phyloP scores from a whole-genome alignment of 305 asterid species.

The Galium porrigens region DNA sequence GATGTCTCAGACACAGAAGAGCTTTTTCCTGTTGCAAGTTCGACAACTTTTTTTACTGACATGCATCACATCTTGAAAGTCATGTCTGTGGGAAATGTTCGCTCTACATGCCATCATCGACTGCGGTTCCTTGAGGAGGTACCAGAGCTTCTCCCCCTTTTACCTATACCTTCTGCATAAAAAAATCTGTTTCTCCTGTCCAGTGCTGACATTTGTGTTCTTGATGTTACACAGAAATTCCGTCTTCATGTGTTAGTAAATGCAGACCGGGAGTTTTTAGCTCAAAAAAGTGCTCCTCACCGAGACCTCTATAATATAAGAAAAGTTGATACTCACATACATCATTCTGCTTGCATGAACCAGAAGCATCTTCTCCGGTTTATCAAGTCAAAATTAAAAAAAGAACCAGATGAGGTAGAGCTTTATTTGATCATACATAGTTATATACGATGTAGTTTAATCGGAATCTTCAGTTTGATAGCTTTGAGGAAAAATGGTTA shows the following conservation, averaged over 20 bases:
- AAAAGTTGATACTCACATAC: constrained; percentile 86
- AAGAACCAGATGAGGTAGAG: constrained; percentile 88
- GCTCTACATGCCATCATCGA: constrained; percentile 69
- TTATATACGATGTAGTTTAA: neutral
- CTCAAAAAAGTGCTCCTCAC: constrained; percentile 90
- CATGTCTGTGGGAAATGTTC: constrained; percentile 70
- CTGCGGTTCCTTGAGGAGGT: constrained; percentile 86
- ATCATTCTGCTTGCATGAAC: constrained; percentile 96
- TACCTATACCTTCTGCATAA: neutral
- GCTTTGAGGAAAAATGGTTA: constrained; percentile 7
- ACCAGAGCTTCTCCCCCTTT: constrained; percentile 12
- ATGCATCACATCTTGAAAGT: constrained; percentile 75
- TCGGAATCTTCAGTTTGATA: constrained; percentile 17
- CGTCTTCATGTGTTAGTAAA: constrained; percentile 76
- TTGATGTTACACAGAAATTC: constrained; percentile 38
- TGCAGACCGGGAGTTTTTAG: constrained; percentile 75
- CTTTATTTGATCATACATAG: constrained; percentile 3
- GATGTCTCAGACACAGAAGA: constrained; percentile 52
- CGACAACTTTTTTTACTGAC: constrained; percentile 77
- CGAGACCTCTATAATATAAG: constrained; percentile 87
- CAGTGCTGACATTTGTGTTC: constrained; percentile 11
- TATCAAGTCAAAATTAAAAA: constrained; percentile 69
- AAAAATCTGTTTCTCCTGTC: neutral
- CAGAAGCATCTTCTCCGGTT: constrained; percentile 88
- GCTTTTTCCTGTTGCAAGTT: constrained; percentile 66